Base-by-base conservation (phyloP, 1,284 basidiomycete genomes). In the Rhodotorula sp. region DNA sequence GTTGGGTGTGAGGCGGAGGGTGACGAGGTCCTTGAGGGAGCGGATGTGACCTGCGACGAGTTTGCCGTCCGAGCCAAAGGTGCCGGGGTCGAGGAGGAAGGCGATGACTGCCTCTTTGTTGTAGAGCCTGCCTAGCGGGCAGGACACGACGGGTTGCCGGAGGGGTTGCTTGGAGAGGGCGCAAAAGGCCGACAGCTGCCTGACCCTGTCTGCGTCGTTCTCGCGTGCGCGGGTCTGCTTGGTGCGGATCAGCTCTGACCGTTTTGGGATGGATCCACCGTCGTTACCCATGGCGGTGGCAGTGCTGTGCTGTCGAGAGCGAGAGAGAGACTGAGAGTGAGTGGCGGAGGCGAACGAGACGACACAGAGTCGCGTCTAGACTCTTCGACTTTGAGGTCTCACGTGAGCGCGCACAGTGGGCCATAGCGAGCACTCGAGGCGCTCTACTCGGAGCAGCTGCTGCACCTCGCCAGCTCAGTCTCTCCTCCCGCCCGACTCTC, bases 101-200 rank as follows among this genome's bases (percentile, higher is more conserved):
- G 95, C 91, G 60, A 96, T 85, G 55, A 96, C 83, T 0, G 93
- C 87, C 78, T 94, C 93, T 80, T 95, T 95, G 82, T 96, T 97
- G 80, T 95, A 96, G 3, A 96, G 83, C 80, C 93, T 94, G 37
- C 94, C 94, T 0, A 96, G 83, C 0, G 88, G 88, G 81, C 93
- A 95, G 0, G 92, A 88, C 0, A 95, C 93, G 20, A 95, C 84
- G 0, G 93, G 94, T 72, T 91, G 87, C 76, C 88, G 86, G 4
- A 96, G 84, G n/a, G 88, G 87, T 71, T 86, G 86, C 91, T 95
- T 96, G 58, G 92, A 95, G 4, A 97, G 83, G 15, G 93, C 92
- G 79, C 94, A 96, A 78, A 89, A 91, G 75, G 90, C 87, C 91
- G 91, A 96, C 45, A 88, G 85, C 44, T 88, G 87, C 76, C 93